Evolutionary conservation across 805 yeast genomes (phyloP).

Genomic region (Starmerella vitae): DNA sequence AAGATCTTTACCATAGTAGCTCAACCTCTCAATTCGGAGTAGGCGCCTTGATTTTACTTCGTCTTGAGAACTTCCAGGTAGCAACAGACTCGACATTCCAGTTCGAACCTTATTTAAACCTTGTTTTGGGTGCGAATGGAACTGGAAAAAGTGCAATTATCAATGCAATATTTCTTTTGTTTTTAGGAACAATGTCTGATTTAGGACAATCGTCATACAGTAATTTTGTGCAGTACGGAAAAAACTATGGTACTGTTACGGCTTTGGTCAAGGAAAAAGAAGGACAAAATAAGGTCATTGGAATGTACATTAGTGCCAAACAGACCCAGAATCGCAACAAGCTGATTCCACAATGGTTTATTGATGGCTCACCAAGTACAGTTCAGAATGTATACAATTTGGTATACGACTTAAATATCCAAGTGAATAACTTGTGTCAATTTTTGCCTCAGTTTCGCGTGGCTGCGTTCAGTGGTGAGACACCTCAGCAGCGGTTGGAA

Average conservation of each 20-base stretch:
- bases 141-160: constrained; percentile 89
- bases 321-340: background rate
- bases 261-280: constrained; percentile 10
- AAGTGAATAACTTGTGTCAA: constrained; percentile 82
- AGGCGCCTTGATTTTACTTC: constrained; percentile 16
- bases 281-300: background rate
- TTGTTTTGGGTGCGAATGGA: constrained; percentile 95
- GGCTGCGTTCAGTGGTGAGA: constrained; percentile 73
- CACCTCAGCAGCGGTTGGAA: constrained; percentile 56
- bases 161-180: constrained; percentile 80
- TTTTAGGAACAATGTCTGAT: constrained; percentile 46
- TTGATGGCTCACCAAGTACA: constrained; percentile 14
- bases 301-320: constrained; percentile 1
- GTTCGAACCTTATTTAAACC: constrained; percentile 70
- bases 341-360: constrained; percentile 8
- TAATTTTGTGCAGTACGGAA: constrained; percentile 17
- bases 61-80: constrained; percentile 20
- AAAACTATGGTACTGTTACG: constrained; percentile 6
- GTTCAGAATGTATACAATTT: constrained; percentile 41
- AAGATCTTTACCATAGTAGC: background rate
- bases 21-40: constrained; percentile 4
- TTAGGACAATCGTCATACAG: constrained; percentile 31
- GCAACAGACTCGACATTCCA: constrained; percentile 24
- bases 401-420: constrained; percentile 64
- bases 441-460: constrained; percentile 93